Base-by-base conservation (phyloP, 2,329 filamentous ascomycete genomes). In the Thelonectria olida region DNA sequence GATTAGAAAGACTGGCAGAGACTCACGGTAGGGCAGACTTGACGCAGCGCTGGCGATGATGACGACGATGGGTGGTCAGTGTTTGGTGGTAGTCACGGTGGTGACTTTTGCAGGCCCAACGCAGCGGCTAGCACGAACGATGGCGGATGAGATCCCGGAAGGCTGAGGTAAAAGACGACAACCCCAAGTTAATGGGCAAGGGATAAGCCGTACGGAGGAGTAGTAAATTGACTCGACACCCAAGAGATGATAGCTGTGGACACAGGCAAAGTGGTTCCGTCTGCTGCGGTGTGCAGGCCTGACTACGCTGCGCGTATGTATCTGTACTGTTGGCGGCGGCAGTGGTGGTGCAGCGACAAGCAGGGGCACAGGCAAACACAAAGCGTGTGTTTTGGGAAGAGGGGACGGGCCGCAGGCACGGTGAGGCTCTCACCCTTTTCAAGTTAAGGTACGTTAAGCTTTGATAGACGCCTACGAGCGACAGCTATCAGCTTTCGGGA, bases 121-220 rank as follows among this genome's bases (percentile, higher is more conserved):
- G 59, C 64, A 56, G 64, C 67, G 64, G 60, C 67, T 70, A 67
- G 64, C 55, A 70, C 67, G 63, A 68, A 61, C 58, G 55, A 70
- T 68, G 64, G 57, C 57, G 57, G 57, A 60, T 54, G 61, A 66
- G 66, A 52, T 61, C 52, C 58, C 53, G 53, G 58, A 41, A 61
- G 48, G 58, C 57, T 59, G 57, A 59, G 50, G 57, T 50, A 36
- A 54, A 38, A 60, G 31, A 38, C 31, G 38, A 45, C 50, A 50
- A 42, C 57, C 45, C 51, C 45, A 39, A 57, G 28, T 52, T n/a
- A 52, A 57, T 38, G 31, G 63, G 55, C 63, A 69, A 68, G 63
- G 60, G 61, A 47, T 49, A 41, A 50, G 44, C 57, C 28, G 45
- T 54, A 23, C 27, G 36, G 50, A 48, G 51, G 50, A 38, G 57